Evolutionary conservation across 345 rosid genomes (phyloP), one percentile per base, ranked within the genome.

Genomic region (Lepidium didymum): DNA sequence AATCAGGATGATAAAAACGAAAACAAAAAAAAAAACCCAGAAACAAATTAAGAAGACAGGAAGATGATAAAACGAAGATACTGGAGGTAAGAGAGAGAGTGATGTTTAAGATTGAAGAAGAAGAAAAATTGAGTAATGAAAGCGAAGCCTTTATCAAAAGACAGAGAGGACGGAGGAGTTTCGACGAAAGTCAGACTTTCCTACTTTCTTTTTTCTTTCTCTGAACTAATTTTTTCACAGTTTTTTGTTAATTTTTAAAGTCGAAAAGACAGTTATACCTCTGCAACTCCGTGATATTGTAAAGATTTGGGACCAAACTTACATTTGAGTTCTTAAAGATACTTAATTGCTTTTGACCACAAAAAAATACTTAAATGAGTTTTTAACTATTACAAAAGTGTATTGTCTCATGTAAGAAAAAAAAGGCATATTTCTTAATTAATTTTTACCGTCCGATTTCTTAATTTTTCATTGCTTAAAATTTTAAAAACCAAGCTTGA

Each of bases 131-230:
- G 68, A 73, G 50, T 73, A 62, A 65, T 57, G 72, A 66, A 66
- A 73, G 72, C 46, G 37, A 50, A 56, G 60, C 60, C 60, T 72
- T 64, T 63, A 53, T 12, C 67, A 53, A 56, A 57, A 33, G 75
- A 76, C 76, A 71, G 76, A 70, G 73, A 44, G 70, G 75, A 66
- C 31, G 46, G 25, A 55, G 60, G 75, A 63, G 70, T 52, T 66
- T 74, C 77, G 62, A 74, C 67, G 77, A 74, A 68, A 62, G 64
- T 74, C 78, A 53, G n/a, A 10, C 63, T 74, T 58, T 44, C 8
- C 13, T 31, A 0, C 6, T 16, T 37, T 44, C n/a, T 16, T 31
- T 18, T 23, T 23, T 36, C 15, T 35, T 53, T 43, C 11, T 57
- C 8, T 21, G 9, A 3, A 6, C 9, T 19, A 0, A 12, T 12